Evolutionary conservation across 2,329 filamentous ascomycete species (phyloP), one percentile per base, ranked within the genome.

Genomic region (Fusarium pilosicola): DNA sequence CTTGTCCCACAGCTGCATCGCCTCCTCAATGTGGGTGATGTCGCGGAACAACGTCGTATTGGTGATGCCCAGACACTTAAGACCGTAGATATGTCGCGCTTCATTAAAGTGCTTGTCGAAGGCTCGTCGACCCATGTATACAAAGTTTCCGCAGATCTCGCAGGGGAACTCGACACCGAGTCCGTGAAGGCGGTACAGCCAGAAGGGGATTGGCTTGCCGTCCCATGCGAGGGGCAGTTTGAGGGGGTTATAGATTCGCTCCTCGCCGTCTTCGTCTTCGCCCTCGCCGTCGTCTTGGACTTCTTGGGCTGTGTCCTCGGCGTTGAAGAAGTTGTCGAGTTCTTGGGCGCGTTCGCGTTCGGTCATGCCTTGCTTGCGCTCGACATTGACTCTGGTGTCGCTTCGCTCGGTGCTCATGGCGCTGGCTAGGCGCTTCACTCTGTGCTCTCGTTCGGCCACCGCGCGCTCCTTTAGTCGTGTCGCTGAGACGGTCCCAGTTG

Each of bases 91-190:
- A 80, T 99, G 96, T 60, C 95, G 88, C 14, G 94, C 91, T 82
- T 99, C 96, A 76, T 95, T 97, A 85, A 99, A 99, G 82, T 99
- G 96, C 86, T 99, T 99, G 81, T 99, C 96, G 78, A 98, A 99
- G 3, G 95, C 95, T 56, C 96, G 90, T 30, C 96, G 89, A 22
- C 96, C 96, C 93, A 97, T 98, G 85, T 98, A 98, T n/a, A 98
- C 95, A 79, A 95, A 98, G 83, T 98, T 98, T 63, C 96, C 96
- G 80, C 96, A 99, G 64, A 99, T 94, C 81, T 99, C 96, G 85
- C 96, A 99, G 1, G 93, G 88, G 76, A 98, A 97, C 78, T 99
- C 96, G 18, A 97, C 95, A 14, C 96, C 96, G 32, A 99, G 86
- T 3, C 96, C 96, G 80, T 99, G 96, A 22, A 99, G 88, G 77